A percentile compares a stretch with the other conserved stretches of the same genome.
phyloP scores from a whole-genome alignment of 1,139 yeast species.

The Chernovozyma sophiae-reginae region DNA sequence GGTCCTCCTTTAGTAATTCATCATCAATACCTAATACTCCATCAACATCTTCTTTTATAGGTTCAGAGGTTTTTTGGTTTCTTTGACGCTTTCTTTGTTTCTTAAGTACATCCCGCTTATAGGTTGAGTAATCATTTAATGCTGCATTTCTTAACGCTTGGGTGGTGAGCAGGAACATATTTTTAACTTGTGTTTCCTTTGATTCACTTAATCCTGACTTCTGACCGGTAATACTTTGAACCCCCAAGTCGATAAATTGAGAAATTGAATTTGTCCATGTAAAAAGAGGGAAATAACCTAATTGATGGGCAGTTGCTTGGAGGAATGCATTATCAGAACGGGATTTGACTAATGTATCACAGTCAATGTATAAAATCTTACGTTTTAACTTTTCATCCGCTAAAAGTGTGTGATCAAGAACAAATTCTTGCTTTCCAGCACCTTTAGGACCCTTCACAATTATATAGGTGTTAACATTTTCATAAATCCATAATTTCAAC shows the following conservation, averaged over 20 bases:
- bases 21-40: conserved; percentile 11
- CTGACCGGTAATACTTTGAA: conserved; percentile 91
- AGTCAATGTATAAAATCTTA: conserved; percentile 69
- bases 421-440: conserved; percentile 82
- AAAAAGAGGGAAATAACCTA: conserved; percentile 91
- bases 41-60: background rate
- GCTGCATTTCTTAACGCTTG: conserved; percentile 75
- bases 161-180: conserved; percentile 71
- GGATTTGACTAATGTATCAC: conserved; percentile 69
- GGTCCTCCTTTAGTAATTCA: conserved; percentile 61
- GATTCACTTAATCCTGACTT: conserved; percentile 88
- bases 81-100: conserved; percentile 15
- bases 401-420: conserved; percentile 62
- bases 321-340: conserved; percentile 71
- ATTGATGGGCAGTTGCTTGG: conserved; percentile 62
- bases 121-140: conserved; percentile 31
- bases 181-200: conserved; percentile 76
- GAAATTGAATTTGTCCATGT: conserved; percentile 87
- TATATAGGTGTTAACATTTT: conserved; percentile 77
- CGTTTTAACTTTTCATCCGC: conserved; percentile 39
- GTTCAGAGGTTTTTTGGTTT: conserved; percentile 14
- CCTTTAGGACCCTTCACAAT: conserved; percentile 92
- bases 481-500: conserved; percentile 74
- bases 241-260: conserved; percentile 75
- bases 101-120: conserved; percentile 21